phyloP scores from a whole-genome alignment of 2,329 filamentous ascomycete species.

The Dactylellina sp. region DNA sequence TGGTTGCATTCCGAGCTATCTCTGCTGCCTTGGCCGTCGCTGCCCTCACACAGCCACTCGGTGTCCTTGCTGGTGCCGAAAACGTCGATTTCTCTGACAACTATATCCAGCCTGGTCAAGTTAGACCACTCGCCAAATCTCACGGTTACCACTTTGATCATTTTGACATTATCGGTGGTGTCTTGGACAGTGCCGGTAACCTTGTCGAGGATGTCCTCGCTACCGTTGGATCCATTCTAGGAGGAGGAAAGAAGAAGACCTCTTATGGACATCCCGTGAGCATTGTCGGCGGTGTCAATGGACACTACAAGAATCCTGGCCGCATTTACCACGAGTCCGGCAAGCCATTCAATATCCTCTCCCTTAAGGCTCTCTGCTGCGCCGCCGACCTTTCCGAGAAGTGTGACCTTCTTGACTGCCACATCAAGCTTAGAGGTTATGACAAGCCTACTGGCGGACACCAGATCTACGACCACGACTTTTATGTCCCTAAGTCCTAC shows the following conservation, averaged over 20 bases:
- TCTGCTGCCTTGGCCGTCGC: constrained; percentile 47
- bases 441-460: constrained; percentile 45
- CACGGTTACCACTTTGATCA: constrained; percentile 44
- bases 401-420: constrained; percentile 49
- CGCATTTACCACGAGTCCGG: constrained; percentile 38
- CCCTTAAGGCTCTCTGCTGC: constrained; percentile 50
- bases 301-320: constrained; percentile 30
- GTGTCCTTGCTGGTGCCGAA: constrained; percentile 20
- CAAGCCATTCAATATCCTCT: constrained; percentile 43
- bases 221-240: constrained; percentile 21
- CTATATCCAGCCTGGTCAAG: constrained; percentile 36
- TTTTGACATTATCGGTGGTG: constrained; percentile 44
- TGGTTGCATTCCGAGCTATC: constrained; percentile 53
- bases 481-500: constrained; percentile 46
- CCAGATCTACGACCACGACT: constrained; percentile 53
- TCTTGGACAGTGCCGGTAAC: constrained; percentile 34
- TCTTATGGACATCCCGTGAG: constrained; percentile 40
- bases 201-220: constrained; percentile 38
- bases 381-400: constrained; percentile 29
- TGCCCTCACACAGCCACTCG: constrained; percentile 19
- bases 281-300: constrained; percentile 33
- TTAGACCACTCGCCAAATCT: constrained; percentile 41
- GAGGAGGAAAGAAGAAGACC: constrained; percentile 22
- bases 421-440: constrained; percentile 42
- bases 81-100: constrained; percentile 52